Percentiles rank a stretch among this genome's conserved stretches.
phyloP scores from a whole-genome alignment of 805 yeast genomes.

The Priceomyces medius region DNA sequence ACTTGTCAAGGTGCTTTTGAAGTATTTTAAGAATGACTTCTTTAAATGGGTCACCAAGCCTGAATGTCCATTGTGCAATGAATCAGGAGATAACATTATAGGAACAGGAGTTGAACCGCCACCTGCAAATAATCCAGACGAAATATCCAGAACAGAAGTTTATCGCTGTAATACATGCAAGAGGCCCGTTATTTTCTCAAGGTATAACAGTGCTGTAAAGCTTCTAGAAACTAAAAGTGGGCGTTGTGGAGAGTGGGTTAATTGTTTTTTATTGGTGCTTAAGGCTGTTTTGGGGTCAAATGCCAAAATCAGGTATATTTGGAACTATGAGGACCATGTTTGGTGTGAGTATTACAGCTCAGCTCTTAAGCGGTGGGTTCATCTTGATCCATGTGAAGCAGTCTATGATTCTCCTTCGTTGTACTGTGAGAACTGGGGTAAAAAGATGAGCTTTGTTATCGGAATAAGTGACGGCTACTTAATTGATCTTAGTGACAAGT shows the following conservation, averaged over 20 bases:
- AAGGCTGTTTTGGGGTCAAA: constrained; percentile 55
- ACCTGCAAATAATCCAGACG: constrained; percentile 26
- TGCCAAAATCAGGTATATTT: constrained; percentile 55
- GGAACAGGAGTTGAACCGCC: constrained; percentile 43
- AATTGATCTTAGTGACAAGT: constrained; percentile 67
- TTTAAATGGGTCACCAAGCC: constrained; percentile 84
- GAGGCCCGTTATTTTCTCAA: constrained; percentile 57
- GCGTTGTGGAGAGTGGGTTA: constrained; percentile 96
- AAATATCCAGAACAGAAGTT: constrained; percentile 60
- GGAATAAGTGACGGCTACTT: constrained; percentile 65
- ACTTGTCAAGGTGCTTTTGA: constrained; percentile 31
- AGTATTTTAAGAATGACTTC: constrained; percentile 67
- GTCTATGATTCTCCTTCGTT: constrained; percentile 78
- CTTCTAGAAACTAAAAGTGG: constrained; percentile 66
- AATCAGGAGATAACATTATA: constrained; percentile 36
- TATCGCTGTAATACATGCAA: constrained; percentile 60
- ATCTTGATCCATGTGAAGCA: constrained; percentile 84
- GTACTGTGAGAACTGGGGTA: constrained; percentile 87
- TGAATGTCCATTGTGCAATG: constrained; percentile 53
- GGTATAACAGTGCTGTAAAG: constrained; percentile 68
- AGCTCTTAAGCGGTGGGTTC: constrained; percentile 70
- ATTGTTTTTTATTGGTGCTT: constrained; percentile 70
- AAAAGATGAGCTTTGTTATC: constrained; percentile 84
- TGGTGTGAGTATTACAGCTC: constrained; percentile 91
- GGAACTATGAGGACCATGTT: constrained; percentile 93